A percentile compares a stretch with the other conserved stretches of the same genome.
These are phyloP conservation scores for Penicillium salamii DNA, from an alignment of 495 filamentous ascomycete genomes.

Conservation along the genomic window DNA sequence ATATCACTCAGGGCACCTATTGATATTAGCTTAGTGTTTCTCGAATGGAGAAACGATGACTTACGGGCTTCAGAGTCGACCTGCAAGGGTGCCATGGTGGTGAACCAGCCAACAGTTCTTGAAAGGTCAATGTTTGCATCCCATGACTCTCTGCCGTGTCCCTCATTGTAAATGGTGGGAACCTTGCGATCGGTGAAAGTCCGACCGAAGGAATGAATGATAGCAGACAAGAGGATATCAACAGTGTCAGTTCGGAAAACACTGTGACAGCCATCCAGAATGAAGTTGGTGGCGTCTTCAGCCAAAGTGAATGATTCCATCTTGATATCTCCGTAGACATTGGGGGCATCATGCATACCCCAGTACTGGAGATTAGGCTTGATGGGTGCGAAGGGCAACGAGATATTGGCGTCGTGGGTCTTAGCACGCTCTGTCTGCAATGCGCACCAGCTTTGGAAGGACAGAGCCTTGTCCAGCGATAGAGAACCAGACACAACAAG, in stretches of 20 bases:
- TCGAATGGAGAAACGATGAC: neutral
- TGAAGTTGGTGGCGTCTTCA: conserved; percentile 38
- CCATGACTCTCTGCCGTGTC: conserved; percentile 55
- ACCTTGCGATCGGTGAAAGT: conserved; percentile 51
- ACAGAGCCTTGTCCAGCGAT: conserved; percentile 43
- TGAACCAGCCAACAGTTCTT: conserved; percentile 62
- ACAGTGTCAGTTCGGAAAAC: conserved; percentile 50
- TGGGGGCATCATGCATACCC: conserved; percentile 48
- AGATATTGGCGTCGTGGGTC: conserved; percentile 12
- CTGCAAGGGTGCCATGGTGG: conserved; percentile 49
- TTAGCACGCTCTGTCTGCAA: conserved; percentile 42
- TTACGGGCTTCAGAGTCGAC: conserved; percentile 31
- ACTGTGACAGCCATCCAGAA: conserved; percentile 42
- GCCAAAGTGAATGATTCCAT: conserved; percentile 44
- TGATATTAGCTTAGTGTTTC: neutral
- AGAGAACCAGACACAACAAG: conserved; percentile 45
- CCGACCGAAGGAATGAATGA: conserved; percentile 48
- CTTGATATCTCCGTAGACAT: conserved; percentile 49
- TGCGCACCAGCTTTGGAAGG: conserved; percentile 63
- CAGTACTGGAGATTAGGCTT: conserved; percentile 44
- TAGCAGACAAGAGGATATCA: conserved; percentile 51
- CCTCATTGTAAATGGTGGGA: conserved; percentile 56
- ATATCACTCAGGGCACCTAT: conserved; percentile 29
- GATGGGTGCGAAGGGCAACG: conserved; percentile 36
- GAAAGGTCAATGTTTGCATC: conserved; percentile 50